Percentiles rank a stretch among this genome's conserved stretches.
Evolutionary conservation across 1,284 basidiomycete genomes (phyloP).

Genomic region (Cryptococcus sp.): DNA sequence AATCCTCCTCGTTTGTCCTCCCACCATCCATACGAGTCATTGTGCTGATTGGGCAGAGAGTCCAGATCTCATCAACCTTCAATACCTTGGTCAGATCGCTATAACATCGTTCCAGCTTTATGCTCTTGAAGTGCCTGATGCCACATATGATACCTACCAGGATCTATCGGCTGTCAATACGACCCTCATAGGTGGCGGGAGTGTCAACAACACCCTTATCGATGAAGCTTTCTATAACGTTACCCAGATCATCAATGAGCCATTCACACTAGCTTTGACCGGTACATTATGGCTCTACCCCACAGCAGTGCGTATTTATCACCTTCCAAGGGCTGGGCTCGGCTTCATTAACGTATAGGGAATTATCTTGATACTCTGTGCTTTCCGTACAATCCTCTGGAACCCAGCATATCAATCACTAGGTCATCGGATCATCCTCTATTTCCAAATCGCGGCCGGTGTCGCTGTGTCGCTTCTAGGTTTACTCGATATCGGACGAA

Average conservation of each 20-base stretch:
- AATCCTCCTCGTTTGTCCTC: background rate
- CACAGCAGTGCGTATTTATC: slow-evolving; percentile 7
- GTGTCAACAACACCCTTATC: slow-evolving; percentile 2
- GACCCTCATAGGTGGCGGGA: slow-evolving; percentile 4
- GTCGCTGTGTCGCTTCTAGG: slow-evolving; percentile 14
- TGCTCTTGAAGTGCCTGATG: slow-evolving; percentile 17
- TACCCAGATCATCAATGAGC: slow-evolving; percentile 12
- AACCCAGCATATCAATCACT: slow-evolving; percentile 7
- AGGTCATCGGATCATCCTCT: slow-evolving; percentile 16
- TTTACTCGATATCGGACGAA: slow-evolving; percentile 20
- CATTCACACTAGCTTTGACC: slow-evolving; percentile 12
- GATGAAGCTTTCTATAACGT: slow-evolving; percentile 9
- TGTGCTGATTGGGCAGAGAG: slow-evolving; percentile 6
- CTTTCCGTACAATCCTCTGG: slow-evolving; percentile 22
- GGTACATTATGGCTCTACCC: slow-evolving; percentile 33
- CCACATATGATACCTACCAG: slow-evolving; percentile 2
- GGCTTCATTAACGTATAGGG: slow-evolving; percentile 5
- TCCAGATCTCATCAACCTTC: slow-evolving; percentile 13
- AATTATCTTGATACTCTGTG: slow-evolving; percentile 19
- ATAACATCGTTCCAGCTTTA: slow-evolving; percentile 14
- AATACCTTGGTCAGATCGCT: slow-evolving; percentile 26
- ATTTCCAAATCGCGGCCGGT: slow-evolving; percentile 12
- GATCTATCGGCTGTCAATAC: slow-evolving; percentile 15
- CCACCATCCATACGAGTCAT: background rate
- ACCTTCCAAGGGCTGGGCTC: background rate